These are phyloP conservation scores for Blastobotrys ciferrii DNA, from an alignment of 1,139 yeast species.

Conservation along the genomic window DNA sequence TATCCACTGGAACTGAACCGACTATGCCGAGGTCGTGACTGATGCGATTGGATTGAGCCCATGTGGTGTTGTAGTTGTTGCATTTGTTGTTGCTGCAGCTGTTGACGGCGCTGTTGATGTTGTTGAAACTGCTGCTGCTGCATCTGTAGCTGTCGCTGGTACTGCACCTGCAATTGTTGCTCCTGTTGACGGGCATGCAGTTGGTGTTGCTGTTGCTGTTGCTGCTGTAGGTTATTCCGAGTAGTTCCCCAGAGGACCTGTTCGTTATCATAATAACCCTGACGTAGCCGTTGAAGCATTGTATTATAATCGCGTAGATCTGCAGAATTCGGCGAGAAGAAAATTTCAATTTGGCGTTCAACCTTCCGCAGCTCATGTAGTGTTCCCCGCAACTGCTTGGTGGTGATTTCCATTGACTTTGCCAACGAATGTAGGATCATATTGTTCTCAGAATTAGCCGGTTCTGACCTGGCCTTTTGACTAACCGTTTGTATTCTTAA, in stretches of 20 bases:
- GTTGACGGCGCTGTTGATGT: background rate
- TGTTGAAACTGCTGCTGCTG: too few relatives aligned
- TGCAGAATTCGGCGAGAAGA: background rate
- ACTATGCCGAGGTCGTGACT: background rate
- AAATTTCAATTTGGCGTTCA: conserved; percentile 4
- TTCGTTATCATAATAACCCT: conserved; percentile 1
- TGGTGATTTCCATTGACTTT: conserved; percentile 6
- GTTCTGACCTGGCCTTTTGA: conserved; percentile 1
- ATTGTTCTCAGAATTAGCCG: conserved; percentile 1
- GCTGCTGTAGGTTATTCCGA: background rate
- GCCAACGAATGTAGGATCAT: conserved; percentile 7
- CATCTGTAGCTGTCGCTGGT: background rate
- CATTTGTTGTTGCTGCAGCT: background rate
- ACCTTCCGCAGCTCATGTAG: background rate
- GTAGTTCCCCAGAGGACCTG: background rate
- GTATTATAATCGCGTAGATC: background rate
- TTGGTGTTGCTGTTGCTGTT: background rate
- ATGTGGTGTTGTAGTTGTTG: background rate
- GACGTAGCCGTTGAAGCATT: background rate
- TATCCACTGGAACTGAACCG: background rate
- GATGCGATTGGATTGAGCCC: too few relatives aligned
- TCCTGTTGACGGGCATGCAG: background rate
- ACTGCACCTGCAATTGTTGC: background rate
- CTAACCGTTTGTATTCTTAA: background rate
- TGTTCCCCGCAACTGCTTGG: background rate